Evolutionary conservation across 768 basidiomycete species (phyloP).

Genomic region (Podaxis mareebaensis): DNA sequence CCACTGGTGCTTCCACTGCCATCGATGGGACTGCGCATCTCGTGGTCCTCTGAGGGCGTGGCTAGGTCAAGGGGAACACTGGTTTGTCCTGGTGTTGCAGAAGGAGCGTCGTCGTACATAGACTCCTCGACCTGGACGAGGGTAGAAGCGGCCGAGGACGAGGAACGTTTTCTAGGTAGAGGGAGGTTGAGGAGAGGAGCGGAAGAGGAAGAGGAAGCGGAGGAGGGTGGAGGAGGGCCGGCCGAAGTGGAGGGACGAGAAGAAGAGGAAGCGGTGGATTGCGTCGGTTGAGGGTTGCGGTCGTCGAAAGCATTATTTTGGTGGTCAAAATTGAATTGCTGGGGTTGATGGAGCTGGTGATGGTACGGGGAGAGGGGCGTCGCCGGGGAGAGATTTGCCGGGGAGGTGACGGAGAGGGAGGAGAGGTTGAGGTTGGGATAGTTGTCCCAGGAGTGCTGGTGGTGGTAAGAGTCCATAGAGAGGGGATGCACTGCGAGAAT

Average conservation of each 20-base stretch:
- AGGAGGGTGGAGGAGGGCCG: conserved; percentile 18
- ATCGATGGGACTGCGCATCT: conserved; percentile 51
- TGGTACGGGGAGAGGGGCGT: conserved; percentile 42
- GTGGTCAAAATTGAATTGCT: conserved; percentile 52
- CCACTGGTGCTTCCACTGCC: conserved; percentile 49
- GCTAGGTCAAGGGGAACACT: conserved; percentile 36
- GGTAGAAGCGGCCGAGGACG: conserved; percentile 45
- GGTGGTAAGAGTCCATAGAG: conserved; percentile 21
- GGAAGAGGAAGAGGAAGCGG: conserved; percentile 31
- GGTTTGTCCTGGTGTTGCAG: conserved; percentile 27
- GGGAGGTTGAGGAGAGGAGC: conserved; percentile 52
- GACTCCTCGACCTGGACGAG: conserved; percentile 43
- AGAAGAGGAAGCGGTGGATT: conserved; percentile 21
- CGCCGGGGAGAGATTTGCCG: conserved; percentile 60
- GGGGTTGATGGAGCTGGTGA: conserved; percentile 42
- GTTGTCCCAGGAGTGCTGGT: conserved; percentile 30
- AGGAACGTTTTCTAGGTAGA: conserved; percentile 68
- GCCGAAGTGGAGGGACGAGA: conserved; percentile 27
- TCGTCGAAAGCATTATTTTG: conserved; percentile 26
- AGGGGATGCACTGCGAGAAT: not conserved
- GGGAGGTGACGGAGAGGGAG: conserved; percentile 64
- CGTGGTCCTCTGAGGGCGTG: conserved; percentile 58
- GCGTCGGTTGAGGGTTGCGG: conserved; percentile 29
- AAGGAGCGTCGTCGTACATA: conserved; percentile 37
- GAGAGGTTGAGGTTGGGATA: conserved; percentile 69